Conservation (phyloP, 768 basidiomycete species). For the button mushroom (Agaricus bisporus) region DNA sequence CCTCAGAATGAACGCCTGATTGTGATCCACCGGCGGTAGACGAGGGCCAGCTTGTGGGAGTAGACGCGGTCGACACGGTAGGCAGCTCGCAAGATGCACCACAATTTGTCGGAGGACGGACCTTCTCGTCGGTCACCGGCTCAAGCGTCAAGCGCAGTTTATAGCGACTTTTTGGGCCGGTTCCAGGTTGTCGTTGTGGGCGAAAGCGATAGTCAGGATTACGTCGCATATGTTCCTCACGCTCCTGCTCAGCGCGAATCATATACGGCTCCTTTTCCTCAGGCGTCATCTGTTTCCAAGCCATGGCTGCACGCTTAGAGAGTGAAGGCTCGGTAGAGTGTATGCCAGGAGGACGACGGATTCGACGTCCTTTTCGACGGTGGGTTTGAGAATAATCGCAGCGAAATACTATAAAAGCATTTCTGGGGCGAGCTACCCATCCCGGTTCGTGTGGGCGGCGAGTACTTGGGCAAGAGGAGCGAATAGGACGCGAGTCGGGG, state of each 20-base stretch:
- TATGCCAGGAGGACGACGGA: conserved; percentile 27
- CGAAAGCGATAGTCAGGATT: conserved; percentile 63
- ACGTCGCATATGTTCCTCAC: conserved; percentile 45
- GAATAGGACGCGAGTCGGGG: conserved; percentile 12
- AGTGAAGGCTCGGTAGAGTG: conserved; percentile 44
- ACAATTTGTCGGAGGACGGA: neutral
- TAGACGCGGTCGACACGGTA: too few species aligned
- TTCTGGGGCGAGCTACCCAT: conserved; percentile 65
- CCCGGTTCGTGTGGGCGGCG: conserved; percentile 38
- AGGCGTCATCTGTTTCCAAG: conserved; percentile 56
- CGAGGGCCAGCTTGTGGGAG: too few species aligned
- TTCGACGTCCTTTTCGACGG: conserved; percentile 29
- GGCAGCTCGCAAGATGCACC: too few species aligned
- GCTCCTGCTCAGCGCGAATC: conserved; percentile 48
- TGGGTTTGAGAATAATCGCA: conserved; percentile 53
- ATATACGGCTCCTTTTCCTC: conserved; percentile 46
- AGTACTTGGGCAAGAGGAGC: conserved; percentile 21
- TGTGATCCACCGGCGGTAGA: too few species aligned
- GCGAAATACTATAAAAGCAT: conserved; percentile 70
- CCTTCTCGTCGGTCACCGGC: neutral
- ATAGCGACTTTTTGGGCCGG: neutral
- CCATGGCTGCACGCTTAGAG: conserved; percentile 71
- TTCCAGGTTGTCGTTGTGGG: conserved; percentile 23
- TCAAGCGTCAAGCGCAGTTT: neutral
- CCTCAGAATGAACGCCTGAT: too few species aligned